Conservation (phyloP, 2,329 filamentous ascomycete genomes). For the Alternaria ethzedia region DNA sequence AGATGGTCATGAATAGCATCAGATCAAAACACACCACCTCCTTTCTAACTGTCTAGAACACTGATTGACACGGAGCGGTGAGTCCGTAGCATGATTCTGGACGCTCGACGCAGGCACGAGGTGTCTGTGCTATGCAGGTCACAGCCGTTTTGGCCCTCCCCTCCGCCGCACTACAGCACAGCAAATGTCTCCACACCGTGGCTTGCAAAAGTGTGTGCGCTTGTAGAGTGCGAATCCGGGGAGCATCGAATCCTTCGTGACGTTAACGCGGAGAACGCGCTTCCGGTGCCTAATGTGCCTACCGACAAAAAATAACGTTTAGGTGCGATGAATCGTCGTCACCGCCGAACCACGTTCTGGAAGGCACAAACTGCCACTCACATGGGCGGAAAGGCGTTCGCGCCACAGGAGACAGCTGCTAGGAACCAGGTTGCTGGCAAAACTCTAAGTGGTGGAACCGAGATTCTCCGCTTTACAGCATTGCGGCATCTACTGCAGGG, state of each 20-base stretch:
- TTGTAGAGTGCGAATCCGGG: slow-evolving; percentile 4
- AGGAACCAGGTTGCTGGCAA: background rate
- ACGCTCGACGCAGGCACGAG: slow-evolving; percentile 3
- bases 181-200: slow-evolving; percentile 2
- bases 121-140: slow-evolving; percentile 4
- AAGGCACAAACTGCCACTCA: background rate
- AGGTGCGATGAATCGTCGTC: background rate
- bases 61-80: background rate
- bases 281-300: slow-evolving; percentile 2
- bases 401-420: background rate
- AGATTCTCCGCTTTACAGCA: background rate
- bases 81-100: background rate
- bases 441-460: slow-evolving; percentile 5
- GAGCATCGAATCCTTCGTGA: background rate
- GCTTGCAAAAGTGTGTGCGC: slow-evolving; percentile 3
- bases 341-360: background rate
- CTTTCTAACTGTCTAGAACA: background rate
- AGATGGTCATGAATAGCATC: background rate
- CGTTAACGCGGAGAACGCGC: slow-evolving; percentile 6
- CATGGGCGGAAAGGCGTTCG: background rate
- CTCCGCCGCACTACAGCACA: background rate
- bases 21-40: background rate
- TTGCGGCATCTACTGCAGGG: background rate
- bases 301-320: background rate
- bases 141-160: background rate